Evolutionary conservation across 139 green algal species (phyloP), one percentile per base, ranked within the genome.

Genomic region (Chlamydomonas sp.): DNA sequence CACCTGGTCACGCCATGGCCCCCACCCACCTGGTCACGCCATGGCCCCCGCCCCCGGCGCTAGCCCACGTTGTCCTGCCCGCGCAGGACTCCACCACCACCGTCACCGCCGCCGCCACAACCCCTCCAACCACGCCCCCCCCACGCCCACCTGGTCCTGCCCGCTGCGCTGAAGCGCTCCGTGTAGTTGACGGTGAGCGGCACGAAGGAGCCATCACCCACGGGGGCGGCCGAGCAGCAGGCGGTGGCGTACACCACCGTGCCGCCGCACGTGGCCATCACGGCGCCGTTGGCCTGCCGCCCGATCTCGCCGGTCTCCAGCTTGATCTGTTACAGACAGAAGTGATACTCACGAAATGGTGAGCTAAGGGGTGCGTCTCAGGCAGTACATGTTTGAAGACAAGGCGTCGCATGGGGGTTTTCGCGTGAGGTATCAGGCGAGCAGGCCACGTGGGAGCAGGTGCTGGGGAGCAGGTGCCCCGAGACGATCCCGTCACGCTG

Each of bases 221-320:
- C 82, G 7, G 90, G 79, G 3, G 94, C 92, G 18, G 89, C 59
- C 6, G 77, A 90, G 60, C 92, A 94, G 89, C 98, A 99, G 8
- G 94, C 97, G 14, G 98, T 99, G 59, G 94, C 93, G 88, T 98
- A 99, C 15, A 99, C 64, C 80, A 99, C 95, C 63, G 98, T 99
- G 10, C 99, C 96, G 49, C 98, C 98, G 63, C 95, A 91, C 7
- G 85, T 96, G 1, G 94, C 94, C 90, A 97, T 97, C 9, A 99
- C 90, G 0, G 98, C 94, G 4, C 97, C 98, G 78, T 97, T 97
- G 0, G 98, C 98, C 85, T 99, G 98, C 6, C 96, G 89, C 0
- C 97, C 98, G 31, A 99, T 98, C 85, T 98, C 96, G 0, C 97
- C 97, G 9, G 96, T 98, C 87, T 99, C 97, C 4, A 99, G 80